phyloP scores from a whole-genome alignment of 257 asterid species.

The Lycium barbarum region DNA sequence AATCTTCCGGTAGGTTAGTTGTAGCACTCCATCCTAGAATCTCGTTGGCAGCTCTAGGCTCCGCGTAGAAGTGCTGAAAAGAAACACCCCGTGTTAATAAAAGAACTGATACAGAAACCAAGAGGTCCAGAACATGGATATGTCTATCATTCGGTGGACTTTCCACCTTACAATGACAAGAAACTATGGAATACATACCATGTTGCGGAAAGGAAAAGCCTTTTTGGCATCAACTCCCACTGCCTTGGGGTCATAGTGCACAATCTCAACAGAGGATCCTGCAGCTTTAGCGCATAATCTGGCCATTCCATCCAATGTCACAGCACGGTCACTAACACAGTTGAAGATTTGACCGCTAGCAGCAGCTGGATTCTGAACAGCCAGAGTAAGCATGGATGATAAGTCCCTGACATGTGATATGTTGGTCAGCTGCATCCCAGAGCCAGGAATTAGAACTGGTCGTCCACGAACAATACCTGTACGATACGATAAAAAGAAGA shows the following conservation, averaged over 20 bases:
- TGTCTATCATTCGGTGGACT: not conserved
- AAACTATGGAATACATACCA: conserved; percentile 52
- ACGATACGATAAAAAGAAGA: conserved; percentile 8
- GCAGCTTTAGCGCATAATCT: conserved; percentile 84
- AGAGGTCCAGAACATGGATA: not conserved
- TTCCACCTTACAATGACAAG: conserved; percentile 3
- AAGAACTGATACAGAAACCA: not conserved
- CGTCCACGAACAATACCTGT: conserved; percentile 88
- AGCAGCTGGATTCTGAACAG: conserved; percentile 75
- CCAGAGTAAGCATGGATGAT: conserved; percentile 80
- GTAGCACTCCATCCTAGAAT: conserved; percentile 83
- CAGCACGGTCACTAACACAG: conserved; percentile 92
- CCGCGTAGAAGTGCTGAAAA: conserved; percentile 91
- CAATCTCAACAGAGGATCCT: conserved; percentile 75
- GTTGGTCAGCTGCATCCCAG: conserved; percentile 92
- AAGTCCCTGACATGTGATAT: conserved; percentile 87
- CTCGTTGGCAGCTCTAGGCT: conserved; percentile 95
- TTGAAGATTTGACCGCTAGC: conserved; percentile 79
- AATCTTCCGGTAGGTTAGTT: conserved; percentile 74
- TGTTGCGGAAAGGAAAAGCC: conserved; percentile 96
- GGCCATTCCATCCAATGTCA: conserved; percentile 94
- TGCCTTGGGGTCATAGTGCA: conserved; percentile 87
- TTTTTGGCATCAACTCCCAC: conserved; percentile 88
- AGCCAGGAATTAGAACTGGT: conserved; percentile 84
- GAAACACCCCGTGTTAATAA: not conserved